These are phyloP conservation scores for Sordaria brevicollis DNA, from an alignment of 495 filamentous ascomycete genomes.

Conservation along the genomic window DNA sequence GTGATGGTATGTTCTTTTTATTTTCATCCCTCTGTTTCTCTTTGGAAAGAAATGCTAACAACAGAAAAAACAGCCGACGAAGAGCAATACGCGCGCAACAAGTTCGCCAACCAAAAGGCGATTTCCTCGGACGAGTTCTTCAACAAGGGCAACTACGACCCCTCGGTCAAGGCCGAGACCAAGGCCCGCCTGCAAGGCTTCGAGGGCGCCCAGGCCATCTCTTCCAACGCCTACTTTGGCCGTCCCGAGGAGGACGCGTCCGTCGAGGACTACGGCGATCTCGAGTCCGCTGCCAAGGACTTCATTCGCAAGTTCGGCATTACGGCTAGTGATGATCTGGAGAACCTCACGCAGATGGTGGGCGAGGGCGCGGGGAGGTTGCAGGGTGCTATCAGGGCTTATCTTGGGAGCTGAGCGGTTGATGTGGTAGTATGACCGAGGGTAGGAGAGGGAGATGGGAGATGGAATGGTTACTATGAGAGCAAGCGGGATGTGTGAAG, in stretches of 20 bases:
- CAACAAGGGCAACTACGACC: conserved; percentile 77
- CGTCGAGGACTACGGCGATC: conserved; percentile 66
- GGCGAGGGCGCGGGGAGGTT: conserved; percentile 78
- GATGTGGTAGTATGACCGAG: neutral
- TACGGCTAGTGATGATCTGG: conserved; percentile 88
- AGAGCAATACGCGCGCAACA: conserved; percentile 58
- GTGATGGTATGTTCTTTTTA: conserved; percentile 51
- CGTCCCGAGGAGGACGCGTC: conserved; percentile 65
- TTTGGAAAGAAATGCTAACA: conserved; percentile 8
- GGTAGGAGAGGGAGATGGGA: neutral
- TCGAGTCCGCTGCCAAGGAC: conserved; percentile 88
- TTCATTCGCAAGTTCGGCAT: conserved; percentile 90
- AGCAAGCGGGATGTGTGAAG: neutral
- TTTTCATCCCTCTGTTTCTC: neutral
- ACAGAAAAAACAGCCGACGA: conserved; percentile 46
- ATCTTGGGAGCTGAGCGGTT: conserved; percentile 42
- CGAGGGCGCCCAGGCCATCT: conserved; percentile 85
- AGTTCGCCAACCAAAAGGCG: conserved; percentile 87
- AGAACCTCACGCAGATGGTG: conserved; percentile 69
- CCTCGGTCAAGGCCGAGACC: conserved; percentile 70
- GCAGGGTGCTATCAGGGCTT: conserved; percentile 82
- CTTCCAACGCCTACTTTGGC: conserved; percentile 93
- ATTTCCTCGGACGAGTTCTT: conserved; percentile 99
- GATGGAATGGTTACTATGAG: neutral
- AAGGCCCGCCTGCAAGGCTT: conserved; percentile 81